Evolutionary conservation across 768 basidiomycete species (phyloP), one percentile per base, ranked within the genome.

Genomic region (Suillus americanus): DNA sequence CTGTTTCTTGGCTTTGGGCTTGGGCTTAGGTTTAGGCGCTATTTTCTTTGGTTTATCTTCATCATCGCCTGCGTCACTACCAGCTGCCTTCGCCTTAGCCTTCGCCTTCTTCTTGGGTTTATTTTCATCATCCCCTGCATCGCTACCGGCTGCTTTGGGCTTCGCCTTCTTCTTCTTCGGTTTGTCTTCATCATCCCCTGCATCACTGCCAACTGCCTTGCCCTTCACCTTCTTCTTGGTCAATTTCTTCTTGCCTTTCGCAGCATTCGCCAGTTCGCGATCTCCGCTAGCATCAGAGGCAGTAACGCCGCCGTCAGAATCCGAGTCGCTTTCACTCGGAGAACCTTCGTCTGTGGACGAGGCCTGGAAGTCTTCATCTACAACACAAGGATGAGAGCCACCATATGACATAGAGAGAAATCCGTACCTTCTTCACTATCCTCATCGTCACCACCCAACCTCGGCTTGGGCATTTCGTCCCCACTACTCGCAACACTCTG

Each of bases 331-430:
- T 18, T 86, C 90, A 45, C 87, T 89, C 0, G 96, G 93, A 5
- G 96, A 97, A n/a, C 96, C 95, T 53, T 81, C 82, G 71, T 97
- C 95, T 0, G 91, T 92, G 2, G 80, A 89, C 8, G 91, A 94
- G 9, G 89, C 95, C 66, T 89, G 78, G 85, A 99, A 99, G 77
- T 97, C 95, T 76, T 96, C 90, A 68, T 91, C 97, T 91, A 74
- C 20, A 68, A 23, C 23, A 30, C 59, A 13, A 13, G 20, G 35
- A 18, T 73, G 12, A 71, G 62, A 4, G 45, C 16, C 6, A 61
- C 46, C 14, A 2, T 14, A 65, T 35, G 56, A 38, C n/a, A 16
- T 16, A 25, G 23, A 23, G 54, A 68, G 56, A 62, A 56, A 43
- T 28, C 59, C 81, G 57, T 50, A 89, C 89, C 89, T 72, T 89